A percentile compares a stretch with the other conserved stretches of the same genome.
Conservation (phyloP, 1,284 basidiomycete genomes). For the Marasmius fiardii region DNA sequence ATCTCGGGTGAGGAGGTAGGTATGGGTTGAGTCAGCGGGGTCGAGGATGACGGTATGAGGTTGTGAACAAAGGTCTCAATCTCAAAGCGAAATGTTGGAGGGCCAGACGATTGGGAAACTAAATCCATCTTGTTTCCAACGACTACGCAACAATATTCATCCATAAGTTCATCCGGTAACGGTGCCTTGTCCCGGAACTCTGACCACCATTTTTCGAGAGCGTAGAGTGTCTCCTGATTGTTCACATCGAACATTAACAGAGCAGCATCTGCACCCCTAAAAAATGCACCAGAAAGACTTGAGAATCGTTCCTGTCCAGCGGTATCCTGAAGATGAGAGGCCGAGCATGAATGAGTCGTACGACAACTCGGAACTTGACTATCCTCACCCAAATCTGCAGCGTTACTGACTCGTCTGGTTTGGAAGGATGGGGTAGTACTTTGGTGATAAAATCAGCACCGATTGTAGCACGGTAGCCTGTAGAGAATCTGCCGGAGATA, state of each 20-base stretch:
- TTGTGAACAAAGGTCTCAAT: neutral
- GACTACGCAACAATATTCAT: slow-evolving; percentile 67
- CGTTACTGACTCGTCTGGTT: slow-evolving; percentile 50
- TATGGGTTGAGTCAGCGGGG: neutral
- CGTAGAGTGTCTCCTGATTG: slow-evolving; percentile 51
- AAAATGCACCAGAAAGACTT: slow-evolving; percentile 75
- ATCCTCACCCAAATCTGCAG: slow-evolving; percentile 77
- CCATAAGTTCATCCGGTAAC: slow-evolving; percentile 56
- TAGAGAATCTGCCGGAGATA: slow-evolving; percentile 70
- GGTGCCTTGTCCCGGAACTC: slow-evolving; percentile 69
- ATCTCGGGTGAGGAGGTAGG: neutral
- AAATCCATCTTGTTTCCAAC: slow-evolving; percentile 82
- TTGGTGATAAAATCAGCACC: slow-evolving; percentile 82
- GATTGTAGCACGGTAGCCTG: slow-evolving; percentile 77
- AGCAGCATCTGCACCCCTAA: slow-evolving; percentile 77
- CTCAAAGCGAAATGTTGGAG: neutral
- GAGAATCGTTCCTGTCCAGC: slow-evolving; percentile 85
- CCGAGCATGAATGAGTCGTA: slow-evolving; percentile 12
- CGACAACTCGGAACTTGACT: slow-evolving; percentile 9
- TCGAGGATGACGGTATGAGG: neutral
- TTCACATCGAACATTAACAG: slow-evolving; percentile 81
- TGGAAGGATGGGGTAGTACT: slow-evolving; percentile 56
- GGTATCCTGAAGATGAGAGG: slow-evolving; percentile 47
- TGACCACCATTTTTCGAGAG: slow-evolving; percentile 71
- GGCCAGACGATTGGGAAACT: slow-evolving; percentile 16